phyloP scores from a whole-genome alignment of 768 basidiomycete genomes.

The Coprinopsis strossmayeri region DNA sequence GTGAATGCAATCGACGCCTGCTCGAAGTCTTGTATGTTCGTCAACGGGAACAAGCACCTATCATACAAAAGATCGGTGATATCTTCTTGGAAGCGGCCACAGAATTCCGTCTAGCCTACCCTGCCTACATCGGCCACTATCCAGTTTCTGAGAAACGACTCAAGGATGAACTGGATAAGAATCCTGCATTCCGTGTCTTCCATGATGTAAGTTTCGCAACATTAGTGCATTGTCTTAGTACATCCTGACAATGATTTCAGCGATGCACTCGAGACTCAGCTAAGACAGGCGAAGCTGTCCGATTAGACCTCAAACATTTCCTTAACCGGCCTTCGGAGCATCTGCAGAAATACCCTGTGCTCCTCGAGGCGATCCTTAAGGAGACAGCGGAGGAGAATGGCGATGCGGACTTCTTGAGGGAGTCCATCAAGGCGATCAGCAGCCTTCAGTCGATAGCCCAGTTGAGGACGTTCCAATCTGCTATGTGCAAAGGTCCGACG shows the following conservation, averaged over 20 bases:
- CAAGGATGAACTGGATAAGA: too few relatives aligned
- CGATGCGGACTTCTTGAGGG: constrained; percentile 75
- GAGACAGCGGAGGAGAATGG: constrained; percentile 79
- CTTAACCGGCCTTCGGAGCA: constrained; percentile 77
- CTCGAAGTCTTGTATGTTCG: constrained; percentile 83
- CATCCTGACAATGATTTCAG: constrained; percentile 18
- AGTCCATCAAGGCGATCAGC: constrained; percentile 81
- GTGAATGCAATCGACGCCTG: constrained; percentile 71
- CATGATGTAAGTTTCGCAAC: constrained; percentile 81
- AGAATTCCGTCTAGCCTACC: constrained; percentile 82
- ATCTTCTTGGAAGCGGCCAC: constrained; percentile 82
- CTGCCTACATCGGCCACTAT: constrained; percentile 78
- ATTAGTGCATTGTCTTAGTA: too few relatives aligned
- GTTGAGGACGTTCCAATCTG: constrained; percentile 83
- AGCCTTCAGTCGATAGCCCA: constrained; percentile 77
- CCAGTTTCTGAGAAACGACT: constrained; percentile 82
- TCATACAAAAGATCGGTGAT: constrained; percentile 84
- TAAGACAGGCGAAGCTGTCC: constrained; percentile 31
- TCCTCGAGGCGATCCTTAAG: constrained; percentile 79
- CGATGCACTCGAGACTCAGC: constrained; percentile 34
- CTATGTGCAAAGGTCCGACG: constrained; percentile 76
- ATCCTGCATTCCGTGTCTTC: constrained; percentile 80
- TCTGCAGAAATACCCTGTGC: constrained; percentile 76
- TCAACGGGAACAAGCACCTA: constrained; percentile 77
- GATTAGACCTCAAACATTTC: constrained; percentile 70